These are phyloP conservation scores for Endothia cerciana DNA, from an alignment of 2,329 filamentous ascomycete species.

Conservation along the genomic window DNA sequence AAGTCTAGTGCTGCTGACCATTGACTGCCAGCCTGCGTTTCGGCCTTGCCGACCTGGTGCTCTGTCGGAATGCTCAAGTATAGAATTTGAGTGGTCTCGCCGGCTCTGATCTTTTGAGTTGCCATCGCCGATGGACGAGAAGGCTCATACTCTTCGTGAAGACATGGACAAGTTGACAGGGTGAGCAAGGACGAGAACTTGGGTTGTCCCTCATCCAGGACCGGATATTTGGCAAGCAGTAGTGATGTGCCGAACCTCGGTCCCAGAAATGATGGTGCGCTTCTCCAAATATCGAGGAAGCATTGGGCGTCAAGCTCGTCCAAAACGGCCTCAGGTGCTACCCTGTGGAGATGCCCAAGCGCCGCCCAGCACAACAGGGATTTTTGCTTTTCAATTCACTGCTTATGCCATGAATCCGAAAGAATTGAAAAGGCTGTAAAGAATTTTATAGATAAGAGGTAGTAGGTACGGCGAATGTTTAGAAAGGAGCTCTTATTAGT, in stretches of 20 bases:
- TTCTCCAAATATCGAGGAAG: too few species aligned
- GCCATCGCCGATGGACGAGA: neutral
- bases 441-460: too few species aligned
- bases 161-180: neutral
- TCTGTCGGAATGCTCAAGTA: slow-evolving; percentile 28
- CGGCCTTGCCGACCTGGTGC: slow-evolving; percentile 15
- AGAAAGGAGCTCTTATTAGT: too few species aligned
- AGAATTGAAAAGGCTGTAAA: too few species aligned
- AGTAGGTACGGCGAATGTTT: too few species aligned
- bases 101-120: neutral
- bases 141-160: neutral
- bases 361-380: too few species aligned
- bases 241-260: neutral
- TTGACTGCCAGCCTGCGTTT: slow-evolving; percentile 16
- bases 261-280: neutral
- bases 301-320: too few species aligned
- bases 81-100: slow-evolving; percentile 30
- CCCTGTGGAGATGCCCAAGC: too few species aligned
- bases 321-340: too few species aligned
- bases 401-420: too few species aligned
- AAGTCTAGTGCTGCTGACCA: slow-evolving; percentile 27
- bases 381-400: too few species aligned
- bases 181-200: neutral
- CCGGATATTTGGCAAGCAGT: too few species aligned
- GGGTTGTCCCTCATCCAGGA: neutral